Base-by-base conservation (phyloP, 352 stramenopile species). In the Pythium phragmiticola region DNA sequence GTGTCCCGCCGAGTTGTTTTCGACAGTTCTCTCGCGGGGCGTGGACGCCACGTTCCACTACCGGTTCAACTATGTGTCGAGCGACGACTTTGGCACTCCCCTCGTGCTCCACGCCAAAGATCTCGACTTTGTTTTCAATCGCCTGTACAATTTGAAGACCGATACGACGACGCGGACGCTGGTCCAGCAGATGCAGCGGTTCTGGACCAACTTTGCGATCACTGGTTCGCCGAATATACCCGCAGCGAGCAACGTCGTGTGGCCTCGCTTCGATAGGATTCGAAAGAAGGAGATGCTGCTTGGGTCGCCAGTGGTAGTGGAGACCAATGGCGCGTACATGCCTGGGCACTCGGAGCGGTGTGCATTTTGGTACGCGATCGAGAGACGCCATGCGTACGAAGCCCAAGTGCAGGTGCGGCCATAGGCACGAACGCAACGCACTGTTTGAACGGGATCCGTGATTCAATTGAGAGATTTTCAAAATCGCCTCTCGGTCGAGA, bases 31-130 rank as follows among this genome's bases (percentile, higher is more conserved):
- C 11, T 49, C 37, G 46, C 47, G 48, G 13, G 57, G 46, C 14
- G 3, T 19, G 17, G 3, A 21, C 41, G 17, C 21, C 48, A 58
- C 58, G 47, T 65, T 46, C 37, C 58, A 45, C 48, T 65, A 65
- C 58, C 58, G 39, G 16, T 65, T 58, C 37, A 65, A 65, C 58
- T 21, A 65, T 37, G 57, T 37, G 3, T 56, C 48, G 26, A 28
- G 26, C 26, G 26, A 14, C 46, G 21, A 21, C 7, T 9, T 48
- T 63, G 0, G 39, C 39, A 2, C 21, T 13, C 39, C 8, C 28
- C 48, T 65, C 39, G 58, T 17, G 13, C 28, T 58, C 47, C 58
- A 65, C 58, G 57, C 36, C 26, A 47, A 34, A 8, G 58, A 65
- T 23, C 12, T 65, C 11, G 19, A 16, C 3, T 58, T 43, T 21